These are phyloP conservation scores for Hypericum perforatum DNA, from an alignment of 345 rosid species.

Conservation along the genomic window DNA sequence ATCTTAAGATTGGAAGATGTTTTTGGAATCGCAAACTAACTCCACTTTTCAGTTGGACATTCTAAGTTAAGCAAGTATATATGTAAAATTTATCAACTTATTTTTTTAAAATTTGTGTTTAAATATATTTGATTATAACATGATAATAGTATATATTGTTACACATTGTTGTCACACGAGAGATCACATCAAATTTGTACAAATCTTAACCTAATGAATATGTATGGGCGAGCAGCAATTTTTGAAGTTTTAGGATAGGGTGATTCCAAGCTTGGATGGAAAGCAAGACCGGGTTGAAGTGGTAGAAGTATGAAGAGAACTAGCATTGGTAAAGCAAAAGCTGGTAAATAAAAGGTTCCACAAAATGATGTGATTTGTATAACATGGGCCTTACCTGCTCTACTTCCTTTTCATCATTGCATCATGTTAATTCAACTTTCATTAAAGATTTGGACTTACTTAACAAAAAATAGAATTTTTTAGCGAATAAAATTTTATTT, in stretches of 20 bases:
- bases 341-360: neutral
- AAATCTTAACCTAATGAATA: no score
- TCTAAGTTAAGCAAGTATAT: no score
- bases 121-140: no score
- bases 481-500: no score
- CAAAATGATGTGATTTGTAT: slow-evolving; percentile 10
- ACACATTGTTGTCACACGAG: no score
- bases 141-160: no score
- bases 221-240: no score
- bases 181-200: no score
- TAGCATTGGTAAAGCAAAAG: neutral
- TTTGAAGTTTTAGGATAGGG: slow-evolving; percentile 20
- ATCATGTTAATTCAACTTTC: neutral
- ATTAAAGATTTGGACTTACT: no score
- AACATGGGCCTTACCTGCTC: neutral
- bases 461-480: no score
- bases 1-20: neutral
- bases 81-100: no score
- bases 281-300: slow-evolving; percentile 31
- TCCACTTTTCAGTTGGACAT: neutral
- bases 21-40: slow-evolving; percentile 3
- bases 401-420: neutral
- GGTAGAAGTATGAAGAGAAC: slow-evolving; percentile 17
- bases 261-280: slow-evolving; percentile 33
- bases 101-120: no score